Conservation (phyloP, 75 land plant genomes). For the Adiantum capillusveneris region DNA sequence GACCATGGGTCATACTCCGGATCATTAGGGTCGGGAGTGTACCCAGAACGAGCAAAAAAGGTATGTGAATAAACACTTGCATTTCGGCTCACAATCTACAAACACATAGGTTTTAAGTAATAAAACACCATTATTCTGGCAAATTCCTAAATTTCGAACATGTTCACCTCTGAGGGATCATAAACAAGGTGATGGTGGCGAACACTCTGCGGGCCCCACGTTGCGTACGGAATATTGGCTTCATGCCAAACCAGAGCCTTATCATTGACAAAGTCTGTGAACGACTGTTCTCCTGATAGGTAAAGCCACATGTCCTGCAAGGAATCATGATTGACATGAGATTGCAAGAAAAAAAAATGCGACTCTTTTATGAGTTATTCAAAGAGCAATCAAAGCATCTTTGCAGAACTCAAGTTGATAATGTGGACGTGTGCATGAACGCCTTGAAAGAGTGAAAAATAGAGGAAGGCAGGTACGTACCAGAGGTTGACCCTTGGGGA, state of each 20-base stretch:
- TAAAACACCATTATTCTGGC: background rate
- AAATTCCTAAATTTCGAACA: background rate
- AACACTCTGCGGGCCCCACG: constrained; percentile 69
- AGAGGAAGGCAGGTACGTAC: constrained; percentile 23
- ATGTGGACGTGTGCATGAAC: too few species aligned
- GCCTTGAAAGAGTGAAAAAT: too few species aligned
- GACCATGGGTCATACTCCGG: constrained; percentile 66
- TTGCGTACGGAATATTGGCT: constrained; percentile 82
- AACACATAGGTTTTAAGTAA: background rate
- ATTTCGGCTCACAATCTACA: constrained; percentile 64
- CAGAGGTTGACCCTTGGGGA: constrained; percentile 68
- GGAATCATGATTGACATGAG: background rate
- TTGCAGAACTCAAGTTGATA: background rate
- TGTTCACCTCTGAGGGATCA: constrained; percentile 65
- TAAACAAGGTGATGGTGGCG: constrained; percentile 46
- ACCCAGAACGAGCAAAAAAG: constrained; percentile 91
- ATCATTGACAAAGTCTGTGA: constrained; percentile 78
- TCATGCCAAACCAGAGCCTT: constrained; percentile 87
- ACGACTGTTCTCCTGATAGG: constrained; percentile 56
- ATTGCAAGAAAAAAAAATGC: background rate
- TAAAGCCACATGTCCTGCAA: constrained; percentile 94
- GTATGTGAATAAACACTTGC: constrained; percentile 84
- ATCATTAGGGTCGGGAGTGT: constrained; percentile 85
- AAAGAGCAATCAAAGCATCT: background rate
- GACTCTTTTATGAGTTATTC: background rate